Percentiles rank a stretch among this genome's conserved stretches.
Evolutionary conservation across 2,329 filamentous ascomycete genomes (phyloP).

Genomic region (Dothideomycetes sp.): DNA sequence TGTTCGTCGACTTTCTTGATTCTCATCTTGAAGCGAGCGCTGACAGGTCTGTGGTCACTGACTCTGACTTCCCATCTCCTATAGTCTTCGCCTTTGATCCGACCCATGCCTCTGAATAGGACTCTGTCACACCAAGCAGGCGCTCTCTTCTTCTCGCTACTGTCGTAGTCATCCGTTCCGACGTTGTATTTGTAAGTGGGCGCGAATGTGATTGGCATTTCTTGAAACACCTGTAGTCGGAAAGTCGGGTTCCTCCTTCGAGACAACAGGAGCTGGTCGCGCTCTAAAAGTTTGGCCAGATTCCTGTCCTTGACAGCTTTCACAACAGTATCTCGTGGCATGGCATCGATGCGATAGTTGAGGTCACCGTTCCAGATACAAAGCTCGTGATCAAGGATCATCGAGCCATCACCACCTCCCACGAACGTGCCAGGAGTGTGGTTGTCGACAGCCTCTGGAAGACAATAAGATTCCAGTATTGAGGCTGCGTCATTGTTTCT

Average conservation of each 20-base stretch:
- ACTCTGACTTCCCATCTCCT: conserved; percentile 77
- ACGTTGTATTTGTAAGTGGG: conserved; percentile 99
- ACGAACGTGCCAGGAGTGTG: conserved; percentile 66
- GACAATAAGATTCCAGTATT: conserved; percentile 68
- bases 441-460: conserved; percentile 55
- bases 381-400: conserved; percentile 96
- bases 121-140: conserved; percentile 96
- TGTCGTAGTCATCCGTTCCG: conserved; percentile 86
- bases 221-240: conserved; percentile 78
- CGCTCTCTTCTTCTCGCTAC: conserved; percentile 75
- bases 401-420: conserved; percentile 85
- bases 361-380: conserved; percentile 92
- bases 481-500: conserved; percentile 87
- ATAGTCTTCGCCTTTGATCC: conserved; percentile 82
- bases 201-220: conserved; percentile 79
- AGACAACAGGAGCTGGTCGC: conserved; percentile 85
- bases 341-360: conserved; percentile 96
- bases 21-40: conserved; percentile 68
- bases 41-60: conserved; percentile 89
- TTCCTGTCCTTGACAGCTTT: conserved; percentile 74
- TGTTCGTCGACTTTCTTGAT: conserved; percentile 70
- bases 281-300: conserved; percentile 73
- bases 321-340: conserved; percentile 87
- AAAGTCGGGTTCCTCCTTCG: conserved; percentile 84
- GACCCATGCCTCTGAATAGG: conserved; percentile 70